Base-by-base conservation (phyloP, 1,284 basidiomycete genomes). In the Ustilago tritici region DNA sequence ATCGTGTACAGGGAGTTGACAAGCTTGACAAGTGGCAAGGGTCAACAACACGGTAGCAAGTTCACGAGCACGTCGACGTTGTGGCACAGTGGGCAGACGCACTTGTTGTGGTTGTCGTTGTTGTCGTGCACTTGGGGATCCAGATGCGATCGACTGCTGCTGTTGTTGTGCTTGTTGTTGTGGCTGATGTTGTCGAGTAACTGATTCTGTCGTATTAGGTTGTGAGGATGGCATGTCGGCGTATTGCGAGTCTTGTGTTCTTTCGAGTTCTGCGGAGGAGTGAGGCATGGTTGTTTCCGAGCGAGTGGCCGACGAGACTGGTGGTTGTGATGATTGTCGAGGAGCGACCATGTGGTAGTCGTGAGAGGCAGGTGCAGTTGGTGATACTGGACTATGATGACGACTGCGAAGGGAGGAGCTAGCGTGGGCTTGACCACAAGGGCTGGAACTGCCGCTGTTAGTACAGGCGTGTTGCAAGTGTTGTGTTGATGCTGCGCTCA, bases 21-120 rank as follows among this genome's bases (percentile, higher is more conserved):
- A 83, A 17, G 47, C 72, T n/a, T 70, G 57, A 58, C 82, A 83
- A 10, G 58, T 69, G 28, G 70, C 66, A 15, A 78, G 54, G 12
- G 60, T 67, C 34, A 82, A 60, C 15, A 82, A 59, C 9, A 70
- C 66, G 12, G 68, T 69, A 28, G 79, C 76, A 10, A 76, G 53
- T 28, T 76, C 75, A 52, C 70, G 66, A 46, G 71, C 75, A 8
- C 74, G 70, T 19, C 73, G 61, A 47, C 74, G 75, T 64, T 77
- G 63, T 4, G 70, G 61, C 7, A 67, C 76, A 23, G 63, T 70
- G 12, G 76, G 76, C 3, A 74, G 60, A 7, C 59, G 66, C 34
- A 59, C 8, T n/a, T 55, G 65, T 31, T 65, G 59, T 49, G 32
- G 55, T 38, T 15, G 23, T 36, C 15, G 57, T 32, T 34, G 38